phyloP scores from a whole-genome alignment of 441 rosid species.

The Raphanus hybrid region DNA sequence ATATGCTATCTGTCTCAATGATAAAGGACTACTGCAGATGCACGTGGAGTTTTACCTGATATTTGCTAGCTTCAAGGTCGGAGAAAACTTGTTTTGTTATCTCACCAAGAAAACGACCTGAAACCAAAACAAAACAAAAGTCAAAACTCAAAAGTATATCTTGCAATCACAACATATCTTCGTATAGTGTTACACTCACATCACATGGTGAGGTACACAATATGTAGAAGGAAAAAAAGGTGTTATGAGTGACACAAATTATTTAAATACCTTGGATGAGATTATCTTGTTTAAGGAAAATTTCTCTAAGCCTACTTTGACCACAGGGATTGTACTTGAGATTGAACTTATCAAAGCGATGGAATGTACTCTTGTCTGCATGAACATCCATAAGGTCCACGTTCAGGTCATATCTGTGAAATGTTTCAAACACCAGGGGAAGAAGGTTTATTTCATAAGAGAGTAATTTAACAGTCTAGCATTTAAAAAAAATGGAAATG shows the following conservation, averaged over 20 bases:
- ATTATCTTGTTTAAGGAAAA: constrained; percentile 99
- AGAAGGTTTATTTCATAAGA: constrained; percentile 26
- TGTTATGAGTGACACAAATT: neutral
- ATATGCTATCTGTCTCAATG: too few relatives aligned
- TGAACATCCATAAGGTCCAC: constrained; percentile 99
- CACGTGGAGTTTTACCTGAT: constrained; percentile 60
- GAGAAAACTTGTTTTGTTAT: constrained; percentile 90
- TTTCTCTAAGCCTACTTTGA: constrained; percentile 99
- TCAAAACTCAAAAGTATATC: neutral
- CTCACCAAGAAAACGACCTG: constrained; percentile 98
- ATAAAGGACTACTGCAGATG: constrained; percentile 3
- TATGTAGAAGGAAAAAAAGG: neutral
- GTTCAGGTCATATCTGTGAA: constrained; percentile 85
- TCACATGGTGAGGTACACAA: constrained; percentile 9
- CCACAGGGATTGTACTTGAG: constrained; percentile 99
- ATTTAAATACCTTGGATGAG: constrained; percentile 83
- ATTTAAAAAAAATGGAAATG: neutral
- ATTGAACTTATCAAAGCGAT: constrained; percentile 99
- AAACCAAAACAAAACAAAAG: neutral
- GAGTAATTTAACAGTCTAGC: too few relatives aligned
- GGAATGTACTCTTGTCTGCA: constrained; percentile 99
- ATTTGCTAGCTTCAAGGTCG: constrained; percentile 96
- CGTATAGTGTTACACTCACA: neutral
- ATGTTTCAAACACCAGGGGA: constrained; percentile 12
- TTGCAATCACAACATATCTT: neutral